Evolutionary conservation across 176 grass and related monocot genomes (phyloP).

Genomic region (barley (Hordeum vulgare)): DNA sequence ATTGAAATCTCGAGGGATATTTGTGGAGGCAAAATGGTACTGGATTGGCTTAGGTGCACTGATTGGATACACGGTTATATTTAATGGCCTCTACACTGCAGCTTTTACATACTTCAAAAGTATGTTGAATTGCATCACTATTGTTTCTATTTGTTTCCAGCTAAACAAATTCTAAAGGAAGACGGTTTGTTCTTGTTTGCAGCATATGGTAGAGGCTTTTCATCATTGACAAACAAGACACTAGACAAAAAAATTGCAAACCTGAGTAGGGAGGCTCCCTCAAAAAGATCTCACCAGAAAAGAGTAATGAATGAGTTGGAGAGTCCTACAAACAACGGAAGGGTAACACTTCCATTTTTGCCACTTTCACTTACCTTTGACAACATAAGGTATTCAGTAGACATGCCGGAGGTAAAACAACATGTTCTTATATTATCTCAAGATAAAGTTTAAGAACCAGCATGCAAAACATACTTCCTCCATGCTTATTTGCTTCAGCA

Average conservation of each 20-base stretch:
- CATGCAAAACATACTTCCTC: not conserved
- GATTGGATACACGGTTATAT: conserved; percentile 43
- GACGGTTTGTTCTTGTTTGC: not conserved
- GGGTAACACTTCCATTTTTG: conserved; percentile 48
- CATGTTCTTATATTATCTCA: not conserved
- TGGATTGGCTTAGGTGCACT: conserved; percentile 48
- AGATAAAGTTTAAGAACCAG: not conserved
- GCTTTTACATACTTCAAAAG: conserved; percentile 24
- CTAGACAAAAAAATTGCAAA: conserved; percentile 33
- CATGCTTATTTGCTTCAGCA: not conserved
- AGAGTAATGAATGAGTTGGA: not conserved
- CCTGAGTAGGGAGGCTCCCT: conserved; percentile 13
- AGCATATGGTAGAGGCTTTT: conserved; percentile 39
- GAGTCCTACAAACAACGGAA: conserved; percentile 19
- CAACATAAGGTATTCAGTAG: conserved; percentile 53
- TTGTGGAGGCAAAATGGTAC: conserved; percentile 51
- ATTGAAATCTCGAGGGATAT: conserved; percentile 37
- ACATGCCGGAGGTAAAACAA: conserved; percentile 44
- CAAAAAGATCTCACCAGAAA: not conserved
- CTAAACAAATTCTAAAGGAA: not conserved
- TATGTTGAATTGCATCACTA: not conserved
- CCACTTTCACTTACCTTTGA: conserved; percentile 55
- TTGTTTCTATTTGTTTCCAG: not conserved
- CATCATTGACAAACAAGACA: conserved; percentile 23
- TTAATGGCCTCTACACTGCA: conserved; percentile 43